These are phyloP conservation scores for Trichoderma simmonsii DNA, from an alignment of 2,329 filamentous ascomycete species.

Conservation along the genomic window DNA sequence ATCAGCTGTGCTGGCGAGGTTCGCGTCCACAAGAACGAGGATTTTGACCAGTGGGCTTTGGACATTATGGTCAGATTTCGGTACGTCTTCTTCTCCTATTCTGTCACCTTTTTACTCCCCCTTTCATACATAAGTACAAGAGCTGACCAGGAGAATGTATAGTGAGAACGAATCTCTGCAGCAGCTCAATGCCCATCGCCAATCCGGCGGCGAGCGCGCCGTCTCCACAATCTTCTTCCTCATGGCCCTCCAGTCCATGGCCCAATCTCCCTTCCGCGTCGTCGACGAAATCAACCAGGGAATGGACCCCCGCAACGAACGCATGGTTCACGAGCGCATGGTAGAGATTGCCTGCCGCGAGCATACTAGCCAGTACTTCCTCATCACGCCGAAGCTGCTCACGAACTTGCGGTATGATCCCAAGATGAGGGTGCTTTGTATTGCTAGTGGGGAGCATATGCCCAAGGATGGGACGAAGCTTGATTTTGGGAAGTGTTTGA, in stretches of 20 bases:
- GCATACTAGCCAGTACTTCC: constrained; percentile 82
- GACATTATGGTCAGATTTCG: constrained; percentile 95
- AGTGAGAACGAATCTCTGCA: constrained; percentile 77
- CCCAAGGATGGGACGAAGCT: constrained; percentile 51
- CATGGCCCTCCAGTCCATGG: constrained; percentile 93
- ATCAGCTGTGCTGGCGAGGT: constrained; percentile 95
- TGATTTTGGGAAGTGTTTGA: constrained; percentile 48
- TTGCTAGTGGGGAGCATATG: constrained; percentile 81
- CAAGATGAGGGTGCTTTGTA: constrained; percentile 91
- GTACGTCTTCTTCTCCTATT: constrained; percentile 50
- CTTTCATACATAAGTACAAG: background rate
- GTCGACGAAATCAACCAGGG: constrained; percentile 99
- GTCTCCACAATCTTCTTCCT: constrained; percentile 99
- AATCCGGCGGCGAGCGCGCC: constrained; percentile 92
- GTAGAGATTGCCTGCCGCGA: constrained; percentile 93
- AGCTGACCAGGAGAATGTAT: background rate
- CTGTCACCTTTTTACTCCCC: no score
- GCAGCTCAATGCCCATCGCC: constrained; percentile 83
- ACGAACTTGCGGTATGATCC: constrained; percentile 79
- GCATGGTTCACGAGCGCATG: constrained; percentile 97
- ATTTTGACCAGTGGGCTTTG: constrained; percentile 92
- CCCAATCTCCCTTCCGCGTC: constrained; percentile 92
- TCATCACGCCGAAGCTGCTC: constrained; percentile 95
- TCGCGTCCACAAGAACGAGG: constrained; percentile 79
- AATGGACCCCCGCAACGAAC: constrained; percentile 98